Evolutionary conservation across 345 rosid genomes (phyloP).

Genomic region (Balakata baccata): DNA sequence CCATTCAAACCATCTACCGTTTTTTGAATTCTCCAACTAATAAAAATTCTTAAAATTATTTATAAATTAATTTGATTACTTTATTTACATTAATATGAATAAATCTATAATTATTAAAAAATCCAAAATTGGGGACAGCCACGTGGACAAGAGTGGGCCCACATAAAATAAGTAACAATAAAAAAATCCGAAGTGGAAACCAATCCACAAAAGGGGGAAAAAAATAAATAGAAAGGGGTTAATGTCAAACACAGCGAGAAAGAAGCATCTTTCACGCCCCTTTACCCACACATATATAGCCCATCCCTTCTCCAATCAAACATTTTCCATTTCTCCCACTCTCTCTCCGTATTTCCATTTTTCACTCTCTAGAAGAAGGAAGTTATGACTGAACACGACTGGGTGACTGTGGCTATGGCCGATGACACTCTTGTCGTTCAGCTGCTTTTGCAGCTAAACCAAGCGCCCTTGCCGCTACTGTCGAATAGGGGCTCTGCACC

Average conservation of each 20-base stretch:
- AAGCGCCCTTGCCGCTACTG: neutral
- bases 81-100: too few species aligned
- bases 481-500: neutral
- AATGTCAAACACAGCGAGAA: slow-evolving; percentile 25
- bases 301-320: slow-evolving; percentile 30
- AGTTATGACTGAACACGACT: slow-evolving; percentile 50
- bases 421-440: slow-evolving; percentile 58
- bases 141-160: slow-evolving; percentile 35
- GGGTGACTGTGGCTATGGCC: slow-evolving; percentile 55
- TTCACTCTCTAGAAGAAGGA: neutral
- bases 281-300: slow-evolving; percentile 19
- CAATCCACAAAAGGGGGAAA: neutral
- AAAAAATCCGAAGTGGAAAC: neutral
- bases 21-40: too few species aligned
- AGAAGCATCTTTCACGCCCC: slow-evolving; percentile 23
- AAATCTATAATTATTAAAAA: too few species aligned
- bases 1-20: too few species aligned
- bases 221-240: neutral
- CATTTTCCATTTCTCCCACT: slow-evolving; percentile 19
- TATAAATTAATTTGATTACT: too few species aligned
- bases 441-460: slow-evolving; percentile 54
- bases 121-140: too few species aligned
- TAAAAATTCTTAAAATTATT: too few species aligned
- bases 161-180: neutral
- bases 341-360: too few species aligned